phyloP scores from a whole-genome alignment of 2,329 filamentous ascomycete genomes.

The Verticillium nubilum region DNA sequence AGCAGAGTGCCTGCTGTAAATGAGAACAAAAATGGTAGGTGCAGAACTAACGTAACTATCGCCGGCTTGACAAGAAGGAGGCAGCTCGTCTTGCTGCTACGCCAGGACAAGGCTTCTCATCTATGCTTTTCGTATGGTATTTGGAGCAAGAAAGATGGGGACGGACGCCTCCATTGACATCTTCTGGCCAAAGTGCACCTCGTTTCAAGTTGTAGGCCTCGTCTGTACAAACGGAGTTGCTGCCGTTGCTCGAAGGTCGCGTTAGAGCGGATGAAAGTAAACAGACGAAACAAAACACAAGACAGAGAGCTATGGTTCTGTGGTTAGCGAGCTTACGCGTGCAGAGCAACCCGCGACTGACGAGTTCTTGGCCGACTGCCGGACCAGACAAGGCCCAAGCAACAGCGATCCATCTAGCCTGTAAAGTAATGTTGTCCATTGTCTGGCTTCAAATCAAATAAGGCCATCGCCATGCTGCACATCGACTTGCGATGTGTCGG shows the following conservation, averaged over 20 bases:
- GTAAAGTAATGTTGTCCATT: background rate
- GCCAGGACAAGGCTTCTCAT: background rate
- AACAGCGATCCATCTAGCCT: background rate
- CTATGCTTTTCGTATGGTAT: background rate
- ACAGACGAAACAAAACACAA: background rate
- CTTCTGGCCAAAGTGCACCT: background rate
- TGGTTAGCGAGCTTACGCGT: background rate
- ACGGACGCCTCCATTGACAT: background rate
- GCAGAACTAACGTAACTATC: too few relatives aligned
- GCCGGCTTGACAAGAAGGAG: background rate
- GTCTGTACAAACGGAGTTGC: background rate
- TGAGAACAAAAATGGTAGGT: too few relatives aligned
- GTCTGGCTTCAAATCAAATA: too few relatives aligned
- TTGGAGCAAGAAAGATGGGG: background rate
- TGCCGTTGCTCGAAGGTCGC: background rate
- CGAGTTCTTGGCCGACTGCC: background rate
- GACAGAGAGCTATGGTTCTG: background rate
- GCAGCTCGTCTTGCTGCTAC: background rate
- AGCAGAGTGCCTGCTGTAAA: conserved; percentile 1
- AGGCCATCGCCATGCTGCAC: too few relatives aligned
- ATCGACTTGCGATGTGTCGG: too few relatives aligned
- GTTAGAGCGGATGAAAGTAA: background rate
- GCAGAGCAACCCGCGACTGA: background rate
- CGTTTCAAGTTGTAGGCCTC: background rate
- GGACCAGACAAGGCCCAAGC: background rate